Percentiles rank a stretch among this genome's conserved stretches.
phyloP scores from a whole-genome alignment of 2,329 filamentous ascomycete genomes.

The Aspergillus eucalypticola region DNA sequence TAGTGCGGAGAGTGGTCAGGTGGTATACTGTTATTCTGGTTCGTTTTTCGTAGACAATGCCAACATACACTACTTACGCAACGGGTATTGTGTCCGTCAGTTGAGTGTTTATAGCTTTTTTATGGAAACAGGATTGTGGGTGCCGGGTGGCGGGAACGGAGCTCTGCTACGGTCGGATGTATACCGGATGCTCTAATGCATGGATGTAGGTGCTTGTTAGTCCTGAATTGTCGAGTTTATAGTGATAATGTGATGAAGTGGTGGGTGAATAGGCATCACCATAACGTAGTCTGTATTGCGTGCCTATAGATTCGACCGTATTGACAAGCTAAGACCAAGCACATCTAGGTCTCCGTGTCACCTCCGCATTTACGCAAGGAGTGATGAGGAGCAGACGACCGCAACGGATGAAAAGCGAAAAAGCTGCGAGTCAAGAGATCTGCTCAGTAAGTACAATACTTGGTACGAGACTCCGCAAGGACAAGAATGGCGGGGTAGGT shows the following conservation, averaged over 20 bases:
- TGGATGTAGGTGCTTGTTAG: no score
- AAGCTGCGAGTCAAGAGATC: background rate
- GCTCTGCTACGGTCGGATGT: background rate
- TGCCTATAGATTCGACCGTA: no score
- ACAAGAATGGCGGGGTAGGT: background rate
- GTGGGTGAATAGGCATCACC: background rate
- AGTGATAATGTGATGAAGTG: background rate
- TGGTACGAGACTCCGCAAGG: background rate
- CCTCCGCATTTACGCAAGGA: slow-evolving; percentile 23
- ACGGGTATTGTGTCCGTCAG: background rate
- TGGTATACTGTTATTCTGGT: no score
- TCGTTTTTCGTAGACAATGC: no score
- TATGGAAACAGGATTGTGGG: background rate
- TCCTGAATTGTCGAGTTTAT: no score
- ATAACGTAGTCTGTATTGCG: no score
- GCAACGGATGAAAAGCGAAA: background rate
- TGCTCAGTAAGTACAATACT: no score
- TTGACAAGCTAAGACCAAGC: background rate
- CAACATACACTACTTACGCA: no score
- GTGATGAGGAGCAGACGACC: slow-evolving; percentile 1
- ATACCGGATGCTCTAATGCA: background rate
- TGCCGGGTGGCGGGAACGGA: background rate
- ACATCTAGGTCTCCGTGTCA: slow-evolving; percentile 14
- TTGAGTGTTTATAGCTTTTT: background rate
- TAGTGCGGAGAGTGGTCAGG: no score